Conservation (phyloP, 2,329 filamentous ascomycete species). For the Dichotomopilus funicola region DNA sequence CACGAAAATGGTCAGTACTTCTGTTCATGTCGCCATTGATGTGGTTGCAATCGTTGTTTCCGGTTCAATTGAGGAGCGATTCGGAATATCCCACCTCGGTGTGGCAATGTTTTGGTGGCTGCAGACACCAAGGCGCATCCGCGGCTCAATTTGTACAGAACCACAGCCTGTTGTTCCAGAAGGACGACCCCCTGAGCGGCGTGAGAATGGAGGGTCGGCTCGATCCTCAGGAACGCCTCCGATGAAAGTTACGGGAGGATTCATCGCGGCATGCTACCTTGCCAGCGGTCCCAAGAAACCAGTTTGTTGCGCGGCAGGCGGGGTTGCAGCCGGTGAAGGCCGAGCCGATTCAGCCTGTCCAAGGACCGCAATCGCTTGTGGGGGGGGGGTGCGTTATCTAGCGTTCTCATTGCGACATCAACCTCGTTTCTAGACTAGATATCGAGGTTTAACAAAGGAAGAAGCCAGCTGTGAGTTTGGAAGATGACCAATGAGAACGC, state of each 20-base stretch:
- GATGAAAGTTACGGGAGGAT: conserved; percentile 8
- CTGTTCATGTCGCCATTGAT: too few species aligned
- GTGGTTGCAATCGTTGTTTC: not conserved
- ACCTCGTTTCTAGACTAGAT: not conserved
- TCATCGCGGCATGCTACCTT: not conserved
- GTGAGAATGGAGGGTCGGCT: too few species aligned
- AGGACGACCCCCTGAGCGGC: not conserved
- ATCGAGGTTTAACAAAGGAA: not conserved
- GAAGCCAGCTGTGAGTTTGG: too few species aligned
- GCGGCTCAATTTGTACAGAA: conserved; percentile 2
- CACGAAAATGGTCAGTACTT: too few species aligned
- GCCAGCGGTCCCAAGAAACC: not conserved
- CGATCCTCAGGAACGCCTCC: too few species aligned
- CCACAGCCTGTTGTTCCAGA: conserved; percentile 6
- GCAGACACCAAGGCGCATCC: not conserved
- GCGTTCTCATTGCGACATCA: conserved; percentile 3
- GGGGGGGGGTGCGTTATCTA: conserved; percentile 1
- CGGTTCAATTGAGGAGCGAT: not conserved
- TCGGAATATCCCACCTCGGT: conserved; percentile 1
- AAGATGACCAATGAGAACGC: too few species aligned
- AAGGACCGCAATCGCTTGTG: not conserved
- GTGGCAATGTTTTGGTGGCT: not conserved
- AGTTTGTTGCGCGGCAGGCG: not conserved
- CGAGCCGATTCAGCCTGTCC: conserved; percentile 15
- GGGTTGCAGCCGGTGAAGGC: conserved; percentile 15